Evolutionary conservation across 805 yeast genomes (phyloP).

Genomic region (Candida rishiriensis): DNA sequence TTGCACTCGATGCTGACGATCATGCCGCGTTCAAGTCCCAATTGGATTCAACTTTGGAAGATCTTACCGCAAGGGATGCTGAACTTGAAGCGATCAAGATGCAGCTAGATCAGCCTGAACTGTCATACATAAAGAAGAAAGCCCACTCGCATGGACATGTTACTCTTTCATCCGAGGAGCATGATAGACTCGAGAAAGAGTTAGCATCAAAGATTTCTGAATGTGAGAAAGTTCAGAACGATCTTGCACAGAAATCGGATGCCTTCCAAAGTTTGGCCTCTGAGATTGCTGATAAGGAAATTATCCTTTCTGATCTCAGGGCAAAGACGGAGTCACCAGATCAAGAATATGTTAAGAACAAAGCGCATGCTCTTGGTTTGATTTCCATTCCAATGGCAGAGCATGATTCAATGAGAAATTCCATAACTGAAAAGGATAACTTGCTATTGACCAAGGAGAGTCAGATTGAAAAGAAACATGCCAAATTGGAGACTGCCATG

Average conservation of each 20-base stretch:
- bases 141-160: constrained; percentile 5
- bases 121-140: constrained; percentile 7
- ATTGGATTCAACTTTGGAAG: not conserved
- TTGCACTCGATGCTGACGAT: constrained; percentile 4
- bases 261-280: constrained; percentile 4
- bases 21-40: not conserved
- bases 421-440: not conserved
- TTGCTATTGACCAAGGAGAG: not conserved
- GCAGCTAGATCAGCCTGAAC: constrained; percentile 5
- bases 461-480: no score
- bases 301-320: constrained; percentile 1
- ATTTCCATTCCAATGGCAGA: constrained; percentile 4
- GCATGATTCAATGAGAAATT: not conserved
- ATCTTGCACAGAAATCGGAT: constrained; percentile 1
- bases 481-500: no score
- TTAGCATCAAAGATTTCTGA: not conserved
- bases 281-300: not conserved
- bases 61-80: not conserved
- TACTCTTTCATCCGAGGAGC: constrained; percentile 2
- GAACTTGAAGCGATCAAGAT: not conserved
- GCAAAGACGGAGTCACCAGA: constrained; percentile 6
- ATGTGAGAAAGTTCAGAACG: not conserved
- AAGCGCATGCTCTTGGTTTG: constrained; percentile 4
- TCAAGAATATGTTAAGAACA: constrained; percentile 4
- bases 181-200: constrained; percentile 1